Conservation (phyloP, 495 filamentous ascomycete species). For the Aspergillus leporis region DNA sequence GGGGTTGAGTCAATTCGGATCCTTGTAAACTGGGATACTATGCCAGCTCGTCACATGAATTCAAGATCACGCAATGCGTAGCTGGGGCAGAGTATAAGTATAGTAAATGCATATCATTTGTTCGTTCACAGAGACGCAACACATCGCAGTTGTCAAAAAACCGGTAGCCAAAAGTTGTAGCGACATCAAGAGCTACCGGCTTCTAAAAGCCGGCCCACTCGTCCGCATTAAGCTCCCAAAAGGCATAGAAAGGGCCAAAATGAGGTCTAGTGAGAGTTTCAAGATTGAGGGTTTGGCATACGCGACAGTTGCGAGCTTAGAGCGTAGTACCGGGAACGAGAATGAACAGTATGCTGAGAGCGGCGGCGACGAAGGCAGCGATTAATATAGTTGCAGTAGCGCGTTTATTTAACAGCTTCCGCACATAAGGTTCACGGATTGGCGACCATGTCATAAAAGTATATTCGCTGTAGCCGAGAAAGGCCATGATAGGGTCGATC, state of each 20-base stretch:
- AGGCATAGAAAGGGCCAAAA: neutral
- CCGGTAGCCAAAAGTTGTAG: neutral
- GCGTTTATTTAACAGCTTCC: slow-evolving; percentile 77
- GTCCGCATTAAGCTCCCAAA: neutral
- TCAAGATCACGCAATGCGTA: neutral
- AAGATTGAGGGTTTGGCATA: neutral
- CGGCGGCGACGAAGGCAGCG: slow-evolving; percentile 72
- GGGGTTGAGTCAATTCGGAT: neutral
- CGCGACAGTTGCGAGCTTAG: slow-evolving; percentile 9
- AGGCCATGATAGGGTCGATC: slow-evolving; percentile 85
- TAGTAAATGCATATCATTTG: neutral
- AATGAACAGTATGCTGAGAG: slow-evolving; percentile 79
- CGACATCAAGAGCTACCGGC: neutral
- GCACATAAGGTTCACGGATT: slow-evolving; percentile 86
- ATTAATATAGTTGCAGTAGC: slow-evolving; percentile 72
- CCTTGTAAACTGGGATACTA: neutral
- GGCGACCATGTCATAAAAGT: slow-evolving; percentile 86
- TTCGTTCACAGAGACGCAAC: neutral
- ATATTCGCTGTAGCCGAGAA: slow-evolving; percentile 91
- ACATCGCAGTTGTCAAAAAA: neutral
- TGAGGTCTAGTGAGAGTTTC: neutral
- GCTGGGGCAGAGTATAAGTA: neutral
- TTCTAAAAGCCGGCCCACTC: neutral
- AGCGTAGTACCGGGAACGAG: slow-evolving; percentile 90
- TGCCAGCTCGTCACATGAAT: neutral